phyloP scores from a whole-genome alignment of 129 eudicot genomes.

The Kitagawia praeruptora region DNA sequence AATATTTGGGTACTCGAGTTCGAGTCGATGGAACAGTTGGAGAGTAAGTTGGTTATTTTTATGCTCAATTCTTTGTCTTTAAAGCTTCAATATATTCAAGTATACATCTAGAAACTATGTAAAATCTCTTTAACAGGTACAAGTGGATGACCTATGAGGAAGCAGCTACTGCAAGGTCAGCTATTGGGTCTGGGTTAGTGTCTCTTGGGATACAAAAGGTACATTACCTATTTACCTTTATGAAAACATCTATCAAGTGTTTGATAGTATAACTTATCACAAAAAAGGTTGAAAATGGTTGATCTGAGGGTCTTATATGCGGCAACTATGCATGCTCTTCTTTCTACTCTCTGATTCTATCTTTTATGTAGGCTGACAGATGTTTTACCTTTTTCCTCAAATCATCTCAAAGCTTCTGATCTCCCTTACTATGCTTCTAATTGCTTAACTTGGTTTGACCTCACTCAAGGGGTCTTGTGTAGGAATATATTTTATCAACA shows the following conservation, averaged over 20 bases:
- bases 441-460: conserved; percentile 13
- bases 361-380: too few relatives aligned
- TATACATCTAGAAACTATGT: too few relatives aligned
- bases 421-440: not conserved
- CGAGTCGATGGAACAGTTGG: conserved; percentile 82
- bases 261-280: too few relatives aligned
- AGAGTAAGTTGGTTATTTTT: conserved; percentile 47
- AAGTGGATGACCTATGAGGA: conserved; percentile 89
- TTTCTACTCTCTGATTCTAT: too few relatives aligned
- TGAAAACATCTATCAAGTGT: not conserved
- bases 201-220: conserved; percentile 61
- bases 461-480: conserved; percentile 53
- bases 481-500: conserved; percentile 72
- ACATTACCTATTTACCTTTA: conserved; percentile 15
- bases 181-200: conserved; percentile 75
- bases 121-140: conserved; percentile 36
- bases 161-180: conserved; percentile 64
- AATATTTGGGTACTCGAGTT: conserved; percentile 75
- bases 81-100: too few relatives aligned
- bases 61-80: not conserved
- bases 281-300: too few relatives aligned
- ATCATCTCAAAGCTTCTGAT: not conserved
- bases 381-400: too few relatives aligned
- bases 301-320: not conserved
- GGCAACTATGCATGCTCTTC: not conserved